Base-by-base conservation (phyloP, 345 rosid species). In the Moricandia moricandioides region DNA sequence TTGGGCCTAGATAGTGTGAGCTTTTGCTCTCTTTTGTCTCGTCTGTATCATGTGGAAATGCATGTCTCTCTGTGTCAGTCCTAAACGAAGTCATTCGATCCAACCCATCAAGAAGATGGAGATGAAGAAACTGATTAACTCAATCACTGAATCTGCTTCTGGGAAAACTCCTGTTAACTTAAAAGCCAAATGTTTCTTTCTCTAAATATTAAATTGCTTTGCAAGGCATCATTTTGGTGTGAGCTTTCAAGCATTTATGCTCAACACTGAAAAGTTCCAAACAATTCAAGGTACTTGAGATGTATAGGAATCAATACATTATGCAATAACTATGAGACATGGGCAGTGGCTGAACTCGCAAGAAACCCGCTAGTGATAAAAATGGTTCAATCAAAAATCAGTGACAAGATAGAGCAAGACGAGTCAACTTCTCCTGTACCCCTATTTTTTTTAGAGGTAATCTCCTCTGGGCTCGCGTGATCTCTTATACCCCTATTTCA, bases 301-400 rank as follows among this genome's bases (percentile, higher is more conserved):
- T 21, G 24, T 21, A 21, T 21, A 21, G 90, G 88, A 52, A 47
- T 81, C 1, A 85, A 85, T 66, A 86, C 88, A 21, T 5, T 61
- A 78, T 26, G 79, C 86, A 29, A 59, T 82, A 40, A 72, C 76
- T 0, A 59, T 87, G 76, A 21, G 24, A 59, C 64, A 13, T 88
- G 96, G 96, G 86, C 88, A 29, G 81, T 90, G 86, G 76, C 93
- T 2, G 91, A 88, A 76, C 81, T 90, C 0, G 24, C 30, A 8
- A 84, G 69, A 69, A 84, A 81, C 26, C 85, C 87, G 6, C 67
- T 79, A 54, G 67, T 83, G 61, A 83, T 88, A 87, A 74, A 84
- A 66, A 88, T 82, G 80, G 81, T 79, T 26, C 91, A 85, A 69
- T 73, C 78, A 0, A 86, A 85, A 75, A 65, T 86, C 45, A 77